A percentile compares a stretch with the other conserved stretches of the same genome.
phyloP scores from a whole-genome alignment of 164 flowering plant genomes.

The Vitis riparia region DNA sequence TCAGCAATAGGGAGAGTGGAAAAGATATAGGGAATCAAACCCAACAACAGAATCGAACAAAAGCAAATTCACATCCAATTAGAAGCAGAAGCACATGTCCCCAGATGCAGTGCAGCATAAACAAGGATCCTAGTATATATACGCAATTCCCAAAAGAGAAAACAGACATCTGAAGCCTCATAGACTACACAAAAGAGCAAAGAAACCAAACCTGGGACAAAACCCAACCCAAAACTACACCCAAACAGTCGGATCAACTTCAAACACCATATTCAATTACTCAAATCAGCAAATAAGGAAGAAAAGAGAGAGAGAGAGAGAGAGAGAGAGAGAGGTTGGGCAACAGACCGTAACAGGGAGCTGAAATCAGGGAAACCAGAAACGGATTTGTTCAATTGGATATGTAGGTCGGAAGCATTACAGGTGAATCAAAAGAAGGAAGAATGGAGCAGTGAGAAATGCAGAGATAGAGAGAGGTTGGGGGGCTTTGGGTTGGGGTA shows the following conservation, averaged over 20 bases:
- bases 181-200: constrained; percentile 1
- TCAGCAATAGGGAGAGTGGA: no score
- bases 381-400: constrained; percentile 3
- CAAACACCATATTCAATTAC: not conserved
- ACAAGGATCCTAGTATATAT: no score
- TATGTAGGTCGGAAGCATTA: constrained; percentile 2
- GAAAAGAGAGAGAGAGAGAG: not conserved
- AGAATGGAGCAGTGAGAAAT: not conserved
- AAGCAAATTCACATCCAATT: not conserved
- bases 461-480: not conserved
- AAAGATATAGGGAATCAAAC: not conserved
- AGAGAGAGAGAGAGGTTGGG: not conserved
- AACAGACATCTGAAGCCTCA: not conserved
- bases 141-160: not conserved
- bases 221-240: constrained; percentile 2
- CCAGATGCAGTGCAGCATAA: no score
- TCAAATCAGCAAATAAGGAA: not conserved
- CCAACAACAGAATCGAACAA: not conserved
- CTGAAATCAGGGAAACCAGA: constrained; percentile 2
- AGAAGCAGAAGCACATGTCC: no score
- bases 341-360: constrained; percentile 9
- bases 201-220: not conserved
- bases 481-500: constrained; percentile 13
- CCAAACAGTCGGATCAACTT: not conserved
- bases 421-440: not conserved